Conservation (phyloP, 2,329 filamentous ascomycete genomes). For the Helicocarpus griseus region DNA sequence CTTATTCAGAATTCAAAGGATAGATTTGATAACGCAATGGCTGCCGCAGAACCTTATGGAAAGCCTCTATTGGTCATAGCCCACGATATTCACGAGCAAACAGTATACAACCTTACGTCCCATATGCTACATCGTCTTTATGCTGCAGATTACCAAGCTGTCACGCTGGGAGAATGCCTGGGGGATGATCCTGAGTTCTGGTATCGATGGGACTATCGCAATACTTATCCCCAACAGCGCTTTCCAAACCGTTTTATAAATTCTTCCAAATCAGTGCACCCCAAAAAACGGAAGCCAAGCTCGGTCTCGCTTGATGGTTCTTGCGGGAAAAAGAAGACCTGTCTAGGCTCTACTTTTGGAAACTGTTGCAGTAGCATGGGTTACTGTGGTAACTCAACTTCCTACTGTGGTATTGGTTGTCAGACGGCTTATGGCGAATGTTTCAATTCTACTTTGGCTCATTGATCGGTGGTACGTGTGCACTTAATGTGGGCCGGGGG, state of each 20-base stretch:
- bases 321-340: constrained; percentile 26
- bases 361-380: constrained; percentile 23
- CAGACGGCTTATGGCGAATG: constrained; percentile 23
- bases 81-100: constrained; percentile 35
- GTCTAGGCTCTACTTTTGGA: constrained; percentile 25
- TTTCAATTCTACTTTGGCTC: not conserved
- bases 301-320: constrained; percentile 26
- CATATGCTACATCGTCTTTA: constrained; percentile 28
- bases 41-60: constrained; percentile 16
- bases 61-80: constrained; percentile 33
- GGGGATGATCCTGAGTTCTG: constrained; percentile 29
- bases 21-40: constrained; percentile 27
- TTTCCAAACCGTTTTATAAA: not conserved
- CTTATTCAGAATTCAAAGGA: constrained; percentile 32
- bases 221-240: not conserved
- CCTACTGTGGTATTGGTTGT: constrained; percentile 24
- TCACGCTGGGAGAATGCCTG: constrained; percentile 37
- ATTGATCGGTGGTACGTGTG: too few relatives aligned
- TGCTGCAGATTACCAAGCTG: constrained; percentile 25
- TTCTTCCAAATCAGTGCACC: not conserved
- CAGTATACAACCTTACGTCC: constrained; percentile 32
- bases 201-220: constrained; percentile 25
- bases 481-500: too few relatives aligned
- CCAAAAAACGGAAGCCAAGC: constrained; percentile 7
- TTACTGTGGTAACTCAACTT: constrained; percentile 23